Evolutionary conservation across 192 early-diverging fungal species (phyloP).

Genomic region (Backusella westeae): DNA sequence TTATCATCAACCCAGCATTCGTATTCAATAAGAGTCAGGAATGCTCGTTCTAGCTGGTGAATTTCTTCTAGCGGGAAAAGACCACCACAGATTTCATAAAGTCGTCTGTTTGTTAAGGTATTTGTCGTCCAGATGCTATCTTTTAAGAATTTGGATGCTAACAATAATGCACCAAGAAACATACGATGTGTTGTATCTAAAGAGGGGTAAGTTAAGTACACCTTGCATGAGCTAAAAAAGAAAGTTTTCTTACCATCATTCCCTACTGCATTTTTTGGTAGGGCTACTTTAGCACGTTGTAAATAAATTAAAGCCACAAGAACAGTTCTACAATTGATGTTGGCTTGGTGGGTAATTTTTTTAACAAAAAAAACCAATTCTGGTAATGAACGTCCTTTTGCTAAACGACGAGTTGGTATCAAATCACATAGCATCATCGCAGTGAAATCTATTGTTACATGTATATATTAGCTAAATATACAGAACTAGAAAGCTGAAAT

Average conservation of each 20-base stretch:
- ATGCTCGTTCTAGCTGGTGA: conserved; percentile 23
- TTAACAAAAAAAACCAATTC: conserved; percentile 39
- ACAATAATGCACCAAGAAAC: conserved; percentile 28
- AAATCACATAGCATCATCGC: conserved; percentile 35
- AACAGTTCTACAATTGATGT: conserved; percentile 22
- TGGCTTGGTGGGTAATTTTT: conserved; percentile 24
- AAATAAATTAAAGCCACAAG: conserved; percentile 35
- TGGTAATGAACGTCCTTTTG: conserved; percentile 24
- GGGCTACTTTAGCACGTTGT: conserved; percentile 17
- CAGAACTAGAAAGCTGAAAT: neutral
- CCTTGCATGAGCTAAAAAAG: neutral
- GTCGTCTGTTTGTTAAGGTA: conserved; percentile 21
- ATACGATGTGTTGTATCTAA: conserved; percentile 33
- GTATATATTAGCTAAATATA: neutral
- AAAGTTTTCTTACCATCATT: conserved; percentile 22
- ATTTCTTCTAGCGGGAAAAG: conserved; percentile 29
- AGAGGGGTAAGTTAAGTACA: neutral
- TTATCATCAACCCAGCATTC: conserved; percentile 26
- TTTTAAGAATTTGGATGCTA: conserved; percentile 31
- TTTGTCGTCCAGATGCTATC: neutral
- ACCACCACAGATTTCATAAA: conserved; percentile 31
- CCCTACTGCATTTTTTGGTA: conserved; percentile 29
- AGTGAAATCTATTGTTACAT: conserved; percentile 25
- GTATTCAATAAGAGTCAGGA: conserved; percentile 26
- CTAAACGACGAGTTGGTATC: conserved; percentile 14